Base-by-base conservation (phyloP, 1,139 yeast species). In the Debaryomyces fabryi region DNA sequence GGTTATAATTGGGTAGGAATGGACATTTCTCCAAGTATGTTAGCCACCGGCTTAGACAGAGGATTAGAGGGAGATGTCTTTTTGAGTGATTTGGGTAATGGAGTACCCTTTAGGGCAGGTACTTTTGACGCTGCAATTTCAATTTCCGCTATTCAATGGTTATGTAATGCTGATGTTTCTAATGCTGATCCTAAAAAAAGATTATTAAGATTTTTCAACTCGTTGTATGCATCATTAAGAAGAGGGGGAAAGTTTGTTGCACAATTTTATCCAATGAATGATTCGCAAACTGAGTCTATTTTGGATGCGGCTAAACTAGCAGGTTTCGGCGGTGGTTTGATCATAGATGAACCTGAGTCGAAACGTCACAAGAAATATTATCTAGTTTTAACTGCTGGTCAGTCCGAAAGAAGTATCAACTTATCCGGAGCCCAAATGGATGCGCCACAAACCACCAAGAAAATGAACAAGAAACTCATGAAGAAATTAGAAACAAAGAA, bases 201-300 rank as follows among this genome's bases (percentile, higher is more conserved):
- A 67, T 69, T 91, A 48, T 74, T 86, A 68, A 73, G 86, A 36
- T 95, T 93, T 64, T 93, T 95, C 76, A 88, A 88, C 63, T 86
- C 96, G 0, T 74, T 95, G 48, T 93, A 89, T 68, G 91, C 97
- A 1, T 76, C 92, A 23, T 75, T 93, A 65, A 86, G 82, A 64
- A 81, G 96, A 64, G 99, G 99, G 36, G 99, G 99, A 4, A 93
- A 93, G 67, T 96, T 92, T 56, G 97, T 89, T 18, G 97, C 97
- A 33, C 99, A 93, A 68, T 93, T 93, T 65, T 93, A 93, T 68
- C 99, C 99, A 9, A 84, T 86, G 67, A 88, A 90, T 65, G 97
- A 93, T 56, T 79, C 77, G 37, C 98, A 93, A 67, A 83, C 86
- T 7, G 88, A 89, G 49, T 78, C 82, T 44, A 90, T 93, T 37